A percentile compares a stretch with the other conserved stretches of the same genome.
Conservation (phyloP, 768 basidiomycete species). For the Serendipita sp. region DNA sequence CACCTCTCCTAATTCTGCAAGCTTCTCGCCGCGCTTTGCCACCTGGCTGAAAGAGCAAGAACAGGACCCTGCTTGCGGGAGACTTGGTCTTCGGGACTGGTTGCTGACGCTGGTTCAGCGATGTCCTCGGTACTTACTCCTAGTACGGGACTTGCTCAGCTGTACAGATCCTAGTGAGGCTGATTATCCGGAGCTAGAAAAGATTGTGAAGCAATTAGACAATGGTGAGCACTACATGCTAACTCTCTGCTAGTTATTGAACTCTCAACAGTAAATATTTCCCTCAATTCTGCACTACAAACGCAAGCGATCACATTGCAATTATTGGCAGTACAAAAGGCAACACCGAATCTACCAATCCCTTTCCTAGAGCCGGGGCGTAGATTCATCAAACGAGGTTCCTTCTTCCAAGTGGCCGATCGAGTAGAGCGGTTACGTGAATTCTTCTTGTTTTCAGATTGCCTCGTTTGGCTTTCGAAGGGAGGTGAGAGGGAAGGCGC, state of each 20-base stretch:
- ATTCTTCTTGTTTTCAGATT: conserved; percentile 72
- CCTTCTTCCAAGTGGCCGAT: conserved; percentile 13
- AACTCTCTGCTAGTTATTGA: conserved; percentile 9
- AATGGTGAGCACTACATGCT: conserved; percentile 38
- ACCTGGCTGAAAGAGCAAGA: conserved; percentile 50
- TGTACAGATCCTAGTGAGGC: conserved; percentile 47
- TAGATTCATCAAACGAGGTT: conserved; percentile 46
- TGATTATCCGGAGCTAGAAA: conserved; percentile 47
- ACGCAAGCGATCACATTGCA: conserved; percentile 61
- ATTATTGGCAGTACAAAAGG: conserved; percentile 62
- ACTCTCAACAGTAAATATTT: conserved; percentile 42
- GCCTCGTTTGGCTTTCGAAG: conserved; percentile 49
- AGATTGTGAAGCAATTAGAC: conserved; percentile 46
- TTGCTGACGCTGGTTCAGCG: conserved; percentile 75
- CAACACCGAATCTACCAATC: conserved; percentile 59
- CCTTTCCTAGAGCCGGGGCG: conserved; percentile 70
- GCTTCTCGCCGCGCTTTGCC: conserved; percentile 27
- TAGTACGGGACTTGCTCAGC: conserved; percentile 66
- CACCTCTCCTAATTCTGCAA: conserved; percentile 25
- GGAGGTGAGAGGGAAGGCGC: conserved; percentile 9
- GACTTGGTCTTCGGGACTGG: conserved; percentile 69
- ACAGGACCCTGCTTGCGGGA: conserved; percentile 50
- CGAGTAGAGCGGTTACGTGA: conserved; percentile 36
- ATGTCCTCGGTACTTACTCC: conserved; percentile 70
- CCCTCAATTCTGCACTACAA: conserved; percentile 64